These are phyloP conservation scores for Vaccinium vitisidaea DNA, from an alignment of 148 eudicot species.

Conservation along the genomic window DNA sequence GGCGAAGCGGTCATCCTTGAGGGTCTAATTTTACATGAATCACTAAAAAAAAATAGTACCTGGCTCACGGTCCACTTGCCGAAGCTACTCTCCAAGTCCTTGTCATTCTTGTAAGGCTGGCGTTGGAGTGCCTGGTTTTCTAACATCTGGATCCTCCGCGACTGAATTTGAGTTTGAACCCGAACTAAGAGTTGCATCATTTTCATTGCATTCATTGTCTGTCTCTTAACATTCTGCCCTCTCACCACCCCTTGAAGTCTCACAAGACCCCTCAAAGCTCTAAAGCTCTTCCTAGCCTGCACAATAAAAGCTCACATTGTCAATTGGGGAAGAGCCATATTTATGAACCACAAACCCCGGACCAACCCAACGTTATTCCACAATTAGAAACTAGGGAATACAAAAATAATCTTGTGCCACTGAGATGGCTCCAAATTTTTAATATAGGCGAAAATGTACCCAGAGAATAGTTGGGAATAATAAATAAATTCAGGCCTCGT, in stretches of 20 bases:
- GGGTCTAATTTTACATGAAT: neutral
- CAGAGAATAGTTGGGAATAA: neutral
- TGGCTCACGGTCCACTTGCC: constrained; percentile 62
- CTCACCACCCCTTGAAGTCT: constrained; percentile 90
- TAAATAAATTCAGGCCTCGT: neutral
- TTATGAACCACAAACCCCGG: neutral
- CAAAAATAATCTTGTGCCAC: constrained; percentile 1
- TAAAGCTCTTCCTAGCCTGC: constrained; percentile 84
- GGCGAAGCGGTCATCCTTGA: neutral
- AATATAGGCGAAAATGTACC: neutral
- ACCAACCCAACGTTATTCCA: neutral
- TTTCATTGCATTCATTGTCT: constrained; percentile 85
- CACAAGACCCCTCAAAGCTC: constrained; percentile 80
- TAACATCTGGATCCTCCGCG: constrained; percentile 82
- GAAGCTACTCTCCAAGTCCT: constrained; percentile 52
- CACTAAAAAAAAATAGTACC: constrained; percentile 14
- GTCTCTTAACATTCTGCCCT: constrained; percentile 81
- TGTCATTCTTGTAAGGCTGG: constrained; percentile 52
- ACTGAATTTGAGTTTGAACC: constrained; percentile 88
- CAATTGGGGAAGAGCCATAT: neutral
- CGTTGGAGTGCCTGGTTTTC: constrained; percentile 72
- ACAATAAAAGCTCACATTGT: neutral
- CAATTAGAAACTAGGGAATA: neutral
- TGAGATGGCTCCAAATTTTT: neutral
- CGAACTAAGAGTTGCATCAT: constrained; percentile 88